Base-by-base conservation (phyloP, 1,139 yeast genomes). In the Yamadazyma buinensis region DNA sequence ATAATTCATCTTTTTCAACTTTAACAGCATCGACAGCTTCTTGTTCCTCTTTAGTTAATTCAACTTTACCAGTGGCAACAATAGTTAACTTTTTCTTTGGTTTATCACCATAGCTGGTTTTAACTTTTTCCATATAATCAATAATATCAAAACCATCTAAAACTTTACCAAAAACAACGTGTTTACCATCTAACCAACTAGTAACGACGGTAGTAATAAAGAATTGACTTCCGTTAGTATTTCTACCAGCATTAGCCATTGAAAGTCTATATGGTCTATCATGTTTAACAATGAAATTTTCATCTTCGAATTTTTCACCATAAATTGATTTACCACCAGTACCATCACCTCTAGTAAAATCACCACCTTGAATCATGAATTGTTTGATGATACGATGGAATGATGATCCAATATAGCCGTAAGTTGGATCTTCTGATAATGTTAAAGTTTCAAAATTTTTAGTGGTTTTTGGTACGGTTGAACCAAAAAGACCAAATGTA, bases 141-240 rank as follows among this genome's bases (percentile, higher is more conserved):
- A 78, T 78, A 11, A 80, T 74, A 28, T 80, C 84, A 52, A 73
- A 63, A 15, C 92, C 92, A 33, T 80, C 84, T 9, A 77, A 40
- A 35, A 84, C 82, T 59, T 83, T 84, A 38, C 94, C 94, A 51
- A 84, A 84, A n/a, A 83, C 92, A 46, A 84, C 94, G 57, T 84
- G 88, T 17, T 61, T 62, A 26, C 82, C 83, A 57, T 82, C 77
- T 49, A 84, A 70, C 82, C 83, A 77, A 28, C 65, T 59, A 24
- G 85, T 77, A 13, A 71, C 60, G 6, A 70, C 79, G 12, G 87
- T 80, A 46, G 81, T 78, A 46, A 78, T 75, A 58, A 78, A 78
- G 51, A 78, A 78, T 54, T 78, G 84, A 15, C 80, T 73, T 2
- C 84, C 83, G 48, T 78, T 78, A 41, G 83, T 77, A 54, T 72